Evolutionary conservation across 257 asterid species (phyloP).

Genomic region (Solanum paucissectum): DNA sequence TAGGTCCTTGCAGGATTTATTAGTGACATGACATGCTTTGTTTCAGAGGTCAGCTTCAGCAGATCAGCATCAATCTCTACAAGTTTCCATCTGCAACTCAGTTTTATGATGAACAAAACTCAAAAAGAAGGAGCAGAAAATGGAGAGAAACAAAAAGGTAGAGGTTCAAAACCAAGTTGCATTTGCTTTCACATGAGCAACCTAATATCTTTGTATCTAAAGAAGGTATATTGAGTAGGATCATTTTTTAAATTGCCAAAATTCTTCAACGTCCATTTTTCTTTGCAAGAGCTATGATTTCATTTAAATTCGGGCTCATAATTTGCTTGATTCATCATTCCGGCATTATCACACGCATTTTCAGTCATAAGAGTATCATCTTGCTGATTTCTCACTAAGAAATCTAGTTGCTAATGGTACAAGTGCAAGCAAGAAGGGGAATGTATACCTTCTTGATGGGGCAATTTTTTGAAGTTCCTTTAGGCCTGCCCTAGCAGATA

Average conservation of each 20-base stretch:
- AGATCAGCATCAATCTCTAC: slow-evolving; percentile 88
- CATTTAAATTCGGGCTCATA: background rate
- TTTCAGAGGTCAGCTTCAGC: slow-evolving; percentile 51
- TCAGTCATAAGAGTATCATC: background rate
- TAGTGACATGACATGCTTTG: slow-evolving; percentile 72
- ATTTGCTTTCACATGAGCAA: background rate
- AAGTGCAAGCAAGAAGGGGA: background rate
- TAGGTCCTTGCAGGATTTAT: slow-evolving; percentile 86
- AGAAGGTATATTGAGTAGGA: background rate
- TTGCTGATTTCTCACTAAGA: background rate
- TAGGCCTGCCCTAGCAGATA: slow-evolving; percentile 77
- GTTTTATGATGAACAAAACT: background rate
- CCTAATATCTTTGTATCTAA: background rate
- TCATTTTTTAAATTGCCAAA: background rate
- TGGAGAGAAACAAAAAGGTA: background rate
- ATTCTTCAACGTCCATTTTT: background rate
- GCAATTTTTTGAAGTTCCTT: slow-evolving; percentile 74
- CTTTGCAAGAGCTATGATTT: background rate
- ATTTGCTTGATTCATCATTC: background rate
- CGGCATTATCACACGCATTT: background rate
- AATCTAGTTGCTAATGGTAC: background rate
- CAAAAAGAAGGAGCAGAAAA: background rate
- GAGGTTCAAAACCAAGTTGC: background rate
- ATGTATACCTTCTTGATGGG: slow-evolving; percentile 57
- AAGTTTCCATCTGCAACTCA: slow-evolving; percentile 83